These are phyloP conservation scores for Flaveria sonorensis DNA, from an alignment of 129 eudicot genomes.

Conservation along the genomic window DNA sequence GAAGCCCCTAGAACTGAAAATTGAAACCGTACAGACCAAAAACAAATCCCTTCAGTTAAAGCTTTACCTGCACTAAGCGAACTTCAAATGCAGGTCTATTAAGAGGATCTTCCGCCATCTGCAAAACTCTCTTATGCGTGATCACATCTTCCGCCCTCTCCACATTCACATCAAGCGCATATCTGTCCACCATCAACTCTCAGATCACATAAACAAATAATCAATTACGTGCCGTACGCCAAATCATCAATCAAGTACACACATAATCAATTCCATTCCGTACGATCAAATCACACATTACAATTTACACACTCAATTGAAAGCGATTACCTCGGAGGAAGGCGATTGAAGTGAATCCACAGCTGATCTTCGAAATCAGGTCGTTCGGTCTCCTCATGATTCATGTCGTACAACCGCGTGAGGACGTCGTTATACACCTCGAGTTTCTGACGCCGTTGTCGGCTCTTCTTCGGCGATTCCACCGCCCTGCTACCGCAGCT, in stretches of 20 bases:
- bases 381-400: slow-evolving; percentile 44
- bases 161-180: slow-evolving; percentile 81
- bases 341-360: slow-evolving; percentile 79
- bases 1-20: background rate
- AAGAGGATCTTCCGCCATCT: slow-evolving; percentile 62
- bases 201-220: slow-evolving; percentile 5
- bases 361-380: slow-evolving; percentile 71
- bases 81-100: slow-evolving; percentile 64
- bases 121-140: slow-evolving; percentile 67
- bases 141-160: slow-evolving; percentile 87
- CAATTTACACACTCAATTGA: background rate
- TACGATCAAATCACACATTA: background rate
- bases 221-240: slow-evolving; percentile 2
- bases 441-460: slow-evolving; percentile 46
- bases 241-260: background rate
- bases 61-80: slow-evolving; percentile 66
- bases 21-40: background rate
- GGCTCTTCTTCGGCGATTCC: slow-evolving; percentile 48
- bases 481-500: slow-evolving; percentile 68
- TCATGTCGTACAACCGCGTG: slow-evolving; percentile 50
- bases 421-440: slow-evolving; percentile 67
- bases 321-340: slow-evolving; percentile 56
- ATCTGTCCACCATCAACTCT: slow-evolving; percentile 40
- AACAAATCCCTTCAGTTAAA: background rate
- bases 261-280: background rate